Base-by-base conservation (phyloP, 805 yeast species). In the Monosporozyma aerobia region DNA sequence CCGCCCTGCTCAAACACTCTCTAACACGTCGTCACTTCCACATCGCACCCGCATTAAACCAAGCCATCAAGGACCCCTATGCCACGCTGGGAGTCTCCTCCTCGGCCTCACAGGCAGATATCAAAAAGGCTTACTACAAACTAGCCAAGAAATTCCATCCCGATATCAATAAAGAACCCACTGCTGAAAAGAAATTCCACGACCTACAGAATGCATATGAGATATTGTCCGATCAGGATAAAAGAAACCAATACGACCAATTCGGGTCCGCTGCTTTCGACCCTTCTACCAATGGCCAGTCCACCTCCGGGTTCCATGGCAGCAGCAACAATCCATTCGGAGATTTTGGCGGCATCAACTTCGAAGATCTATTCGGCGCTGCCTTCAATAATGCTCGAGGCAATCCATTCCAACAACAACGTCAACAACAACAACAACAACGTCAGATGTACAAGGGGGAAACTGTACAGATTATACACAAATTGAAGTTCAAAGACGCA, bases 81-180 rank as follows among this genome's bases (percentile, higher is more conserved):
- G 76, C 81, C 56, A 79, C 82, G 0, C 73, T 94, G 44, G 98
- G 98, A 3, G 87, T 94, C 30, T 79, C 78, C 29, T 79, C 78
- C 56, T 67, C 65, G 50, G 94, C 99, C 0, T 77, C 83, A 13
- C 73, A 83, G 7, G 77, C 87, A n/a, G 95, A 90, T 22, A 94
- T 94, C 71, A 94, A 94, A 70, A 90, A 90, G 69, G 92, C 96
- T 2, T 94, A 94, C 72, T 90, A 90, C 68, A 85, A 89, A 63
- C 74, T 94, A 57, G 99, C 97, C 14, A 94, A 94, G 69, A 80
- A 92, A 68, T 90, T 75, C 69, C 99, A 94, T 69, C 99, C 99
- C 0, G 99, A 94, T 73, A 87, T 94, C 46, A 94, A 92, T 69
- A 94, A 92, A 69, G 97, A 87, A 57, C 79, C 80, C 27, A 92